A percentile compares a stretch with the other conserved stretches of the same genome.
These are phyloP conservation scores for Hawksworthiomyces lignivorus DNA, from an alignment of 2,329 filamentous ascomycete genomes.

Conservation along the genomic window DNA sequence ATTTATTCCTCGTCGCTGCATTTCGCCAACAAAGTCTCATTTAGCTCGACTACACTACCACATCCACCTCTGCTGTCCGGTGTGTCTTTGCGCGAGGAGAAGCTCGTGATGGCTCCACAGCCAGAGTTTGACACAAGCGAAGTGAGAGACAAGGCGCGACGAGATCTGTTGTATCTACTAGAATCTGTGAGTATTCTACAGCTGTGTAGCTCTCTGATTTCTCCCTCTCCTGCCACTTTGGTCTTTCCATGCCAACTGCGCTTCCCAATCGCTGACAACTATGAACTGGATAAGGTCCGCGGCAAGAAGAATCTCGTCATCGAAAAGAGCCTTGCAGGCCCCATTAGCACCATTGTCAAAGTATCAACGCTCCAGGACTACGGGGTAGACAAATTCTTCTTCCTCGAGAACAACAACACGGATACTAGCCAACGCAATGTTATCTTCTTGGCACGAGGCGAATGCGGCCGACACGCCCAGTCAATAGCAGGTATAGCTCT, in stretches of 20 bases:
- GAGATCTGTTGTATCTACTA: constrained; percentile 82
- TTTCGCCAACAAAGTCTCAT: too few relatives aligned
- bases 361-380: constrained; percentile 94
- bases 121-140: constrained; percentile 66
- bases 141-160: constrained; percentile 73
- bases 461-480: constrained; percentile 77
- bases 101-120: constrained; percentile 61
- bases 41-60: too few relatives aligned
- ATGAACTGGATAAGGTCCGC: constrained; percentile 66
- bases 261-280: too few relatives aligned
- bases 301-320: constrained; percentile 98
- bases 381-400: constrained; percentile 95
- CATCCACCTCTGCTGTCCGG: constrained; percentile 3
- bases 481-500: constrained; percentile 90
- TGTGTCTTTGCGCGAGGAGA: neutral
- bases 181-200: constrained; percentile 72
- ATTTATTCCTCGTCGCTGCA: too few relatives aligned
- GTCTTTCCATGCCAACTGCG: constrained; percentile 9
- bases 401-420: constrained; percentile 90
- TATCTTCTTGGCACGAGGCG: constrained; percentile 84
- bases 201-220: constrained; percentile 1
- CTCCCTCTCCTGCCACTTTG: constrained; percentile 15
- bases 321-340: constrained; percentile 81
- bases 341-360: constrained; percentile 85
- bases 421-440: constrained; percentile 93